Evolutionary conservation across 805 yeast species (phyloP), one percentile per base, ranked within the genome.

Genomic region (Alloascoidea africana): DNA sequence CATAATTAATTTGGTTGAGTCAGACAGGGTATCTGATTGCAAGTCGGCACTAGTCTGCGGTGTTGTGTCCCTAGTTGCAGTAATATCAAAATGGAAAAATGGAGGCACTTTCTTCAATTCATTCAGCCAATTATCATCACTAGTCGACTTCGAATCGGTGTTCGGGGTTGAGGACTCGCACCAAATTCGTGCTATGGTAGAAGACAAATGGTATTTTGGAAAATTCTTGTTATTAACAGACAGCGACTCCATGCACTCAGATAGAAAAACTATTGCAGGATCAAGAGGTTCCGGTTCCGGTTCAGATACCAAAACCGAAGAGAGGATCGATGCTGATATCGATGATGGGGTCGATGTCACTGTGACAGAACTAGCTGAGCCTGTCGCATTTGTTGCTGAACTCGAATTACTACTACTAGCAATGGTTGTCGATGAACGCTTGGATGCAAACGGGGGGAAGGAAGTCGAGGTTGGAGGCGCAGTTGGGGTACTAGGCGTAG

Each of bases 381-480:
- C 4, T n/a, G 14, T 6, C 16, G 36, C 40, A 17, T 19, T 37
- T 13, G 18, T 16, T 18, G 23, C 11, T 27, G 8, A 32, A 48
- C 41, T 52, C 50, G 42, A 53, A 55, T 38, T 50, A 46, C 48
- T 50, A 49, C 36, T 45, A 6, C 39, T 27, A 11, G 42, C 6
- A 4, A 38, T 27, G 5, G 38, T 17, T n/a, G 49, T 34, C 46
- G 60, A 34, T 48, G 59, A 19, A 42, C 62, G 68, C 3, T 37
- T 33, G 15, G 34, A 18, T 4, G 75, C 74, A 42, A 73, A 58
- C 1, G 80, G 65, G 36, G 81, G 78, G 62, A 75, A 73, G 2
- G 79, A 70, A 3, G 72, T 63, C 13, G 67, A 51, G 46, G 68
- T 63, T 3, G 73, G 58, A 50, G 42, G 50, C 53, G 53, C 52